Evolutionary conservation across 495 filamentous ascomycete genomes (phyloP), one percentile per base, ranked within the genome.

Genomic region (Bacidia gigantensis): DNA sequence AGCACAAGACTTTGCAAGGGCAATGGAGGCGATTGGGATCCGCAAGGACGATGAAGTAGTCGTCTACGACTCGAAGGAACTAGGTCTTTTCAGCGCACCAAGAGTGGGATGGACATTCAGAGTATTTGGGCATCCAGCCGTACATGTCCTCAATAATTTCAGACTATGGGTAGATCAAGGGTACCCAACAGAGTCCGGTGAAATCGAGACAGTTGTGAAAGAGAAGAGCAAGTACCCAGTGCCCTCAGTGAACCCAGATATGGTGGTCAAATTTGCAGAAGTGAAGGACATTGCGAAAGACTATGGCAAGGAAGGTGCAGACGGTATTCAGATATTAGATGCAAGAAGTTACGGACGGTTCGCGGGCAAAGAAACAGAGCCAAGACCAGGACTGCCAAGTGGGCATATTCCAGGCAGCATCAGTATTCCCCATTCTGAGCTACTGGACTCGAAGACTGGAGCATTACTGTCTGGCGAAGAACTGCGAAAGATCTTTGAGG

Each of bases 61-160:
- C 9, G 86, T 98, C 7, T 98, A 97, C 61, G 92, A 98, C 65
- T 81, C 81, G 5, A 75, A 80, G 40, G 86, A 96, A 64, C 66
- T 89, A 23, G 92, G 92, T 2, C 87, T 98, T 44, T 95, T 98
- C 71, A 88, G 83, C 56, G 92, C 90, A 0, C 93, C 92, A 1
- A 76, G 93, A 49, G 89, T 92, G 3, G 90, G 78, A 32, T 98
- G 92, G 92, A 97, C 89, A 9, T 69, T 98, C 51, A 77, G 78
- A 53, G 80, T 89, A 22, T 95, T 95, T 63, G 90, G 92, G 11
- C 92, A 98, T 66, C 74, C 81, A n/a, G 79, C 75, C 55, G 90
- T 96, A 3, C 87, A 95, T 65, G 61, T 98, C 32, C 69, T 98
- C 50, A 92, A 98, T 67, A 98, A 97, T 67, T 98, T 95, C 69